These are phyloP conservation scores for Parathielavia appendiculata DNA, from an alignment of 495 filamentous ascomycete genomes.

Conservation along the genomic window DNA sequence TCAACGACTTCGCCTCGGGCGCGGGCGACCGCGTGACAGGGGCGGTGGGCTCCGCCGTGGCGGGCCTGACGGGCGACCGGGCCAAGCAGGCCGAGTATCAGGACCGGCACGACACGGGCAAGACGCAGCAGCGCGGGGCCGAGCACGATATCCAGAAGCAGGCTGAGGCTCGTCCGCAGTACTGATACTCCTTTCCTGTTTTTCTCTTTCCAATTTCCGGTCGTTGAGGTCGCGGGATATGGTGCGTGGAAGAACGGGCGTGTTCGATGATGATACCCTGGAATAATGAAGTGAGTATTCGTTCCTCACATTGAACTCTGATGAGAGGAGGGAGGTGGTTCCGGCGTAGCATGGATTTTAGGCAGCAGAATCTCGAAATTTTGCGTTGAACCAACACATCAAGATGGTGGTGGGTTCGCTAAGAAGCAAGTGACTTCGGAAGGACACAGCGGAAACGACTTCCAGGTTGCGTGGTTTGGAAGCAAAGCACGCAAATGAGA, in stretches of 20 bases:
- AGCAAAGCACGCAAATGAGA: no score
- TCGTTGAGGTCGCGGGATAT: neutral
- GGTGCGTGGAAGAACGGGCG: no score
- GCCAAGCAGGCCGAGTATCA: conserved; percentile 55
- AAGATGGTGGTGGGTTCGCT: no score
- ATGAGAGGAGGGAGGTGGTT: neutral
- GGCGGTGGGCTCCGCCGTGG: conserved; percentile 60
- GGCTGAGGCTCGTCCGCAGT: conserved; percentile 29
- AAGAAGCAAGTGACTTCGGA: no score
- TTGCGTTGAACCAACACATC: neutral
- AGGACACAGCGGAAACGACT: no score
- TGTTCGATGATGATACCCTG: no score
- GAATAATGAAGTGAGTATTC: no score
- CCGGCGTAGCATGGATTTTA: neutral
- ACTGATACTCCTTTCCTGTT: neutral
- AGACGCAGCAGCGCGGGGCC: conserved; percentile 77
- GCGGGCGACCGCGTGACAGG: conserved; percentile 67
- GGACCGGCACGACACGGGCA: conserved; percentile 74
- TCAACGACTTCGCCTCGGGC: conserved; percentile 69
- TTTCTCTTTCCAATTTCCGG: neutral
- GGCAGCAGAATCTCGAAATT: neutral
- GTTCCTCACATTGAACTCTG: no score
- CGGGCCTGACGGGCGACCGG: conserved; percentile 67
- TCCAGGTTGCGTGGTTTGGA: no score
- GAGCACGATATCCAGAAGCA: conserved; percentile 79